Conservation (phyloP, 768 basidiomycete genomes). For the Tricholomella constricta region DNA sequence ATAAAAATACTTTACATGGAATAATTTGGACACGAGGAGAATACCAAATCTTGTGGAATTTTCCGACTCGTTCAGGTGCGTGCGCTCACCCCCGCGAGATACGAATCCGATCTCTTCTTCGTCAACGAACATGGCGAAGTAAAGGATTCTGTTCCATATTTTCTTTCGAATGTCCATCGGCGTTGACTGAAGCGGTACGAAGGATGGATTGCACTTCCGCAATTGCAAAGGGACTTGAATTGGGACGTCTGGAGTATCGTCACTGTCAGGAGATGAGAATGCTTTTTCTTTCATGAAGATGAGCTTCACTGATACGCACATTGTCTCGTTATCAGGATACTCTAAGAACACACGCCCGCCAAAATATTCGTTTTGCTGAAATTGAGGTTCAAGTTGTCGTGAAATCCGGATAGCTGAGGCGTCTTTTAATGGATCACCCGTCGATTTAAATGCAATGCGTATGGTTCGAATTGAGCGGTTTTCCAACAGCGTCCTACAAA, state of each 20-base stretch:
- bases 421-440: background rate
- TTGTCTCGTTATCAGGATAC: background rate
- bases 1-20: background rate
- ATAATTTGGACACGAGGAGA: slow-evolving; percentile 3
- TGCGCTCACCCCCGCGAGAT: background rate
- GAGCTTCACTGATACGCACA: background rate
- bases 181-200: background rate
- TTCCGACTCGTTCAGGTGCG: background rate
- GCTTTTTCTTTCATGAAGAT: no score
- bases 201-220: background rate
- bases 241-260: no score
- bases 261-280: no score
- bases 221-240: no score
- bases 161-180: background rate
- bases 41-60: background rate
- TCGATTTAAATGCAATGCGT: background rate
- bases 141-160: background rate
- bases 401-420: background rate
- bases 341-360: background rate
- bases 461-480: background rate
- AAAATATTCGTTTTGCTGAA: background rate
- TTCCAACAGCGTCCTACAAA: no score
- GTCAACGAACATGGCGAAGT: slow-evolving; percentile 1
- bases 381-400: background rate
- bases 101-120: background rate